A percentile compares a stretch with the other conserved stretches of the same genome.
Conservation (phyloP, 495 filamentous ascomycete genomes). For the Penicillium odoratum region DNA sequence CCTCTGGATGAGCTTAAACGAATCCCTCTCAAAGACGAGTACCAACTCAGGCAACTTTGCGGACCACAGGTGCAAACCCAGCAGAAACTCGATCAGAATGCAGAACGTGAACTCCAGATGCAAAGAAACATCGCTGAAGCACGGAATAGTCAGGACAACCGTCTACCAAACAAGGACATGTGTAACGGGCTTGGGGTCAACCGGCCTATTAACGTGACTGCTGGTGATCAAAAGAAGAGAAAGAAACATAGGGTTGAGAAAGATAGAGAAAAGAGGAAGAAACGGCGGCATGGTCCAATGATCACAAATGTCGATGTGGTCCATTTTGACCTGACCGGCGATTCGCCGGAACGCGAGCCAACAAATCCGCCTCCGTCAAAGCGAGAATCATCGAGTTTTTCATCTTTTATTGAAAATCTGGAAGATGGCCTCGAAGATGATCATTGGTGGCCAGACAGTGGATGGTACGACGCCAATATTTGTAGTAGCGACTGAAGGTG, state of each 20-base stretch:
- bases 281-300: neutral
- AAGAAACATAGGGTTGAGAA: neutral
- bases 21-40: slow-evolving; percentile 15
- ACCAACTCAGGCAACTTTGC: slow-evolving; percentile 30
- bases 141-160: slow-evolving; percentile 23
- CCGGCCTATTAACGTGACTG: neutral
- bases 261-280: slow-evolving; percentile 7
- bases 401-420: neutral
- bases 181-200: neutral
- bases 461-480: slow-evolving; percentile 34
- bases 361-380: neutral
- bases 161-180: neutral
- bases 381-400: neutral
- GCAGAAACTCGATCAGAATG: neutral
- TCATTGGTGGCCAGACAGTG: slow-evolving; percentile 48
- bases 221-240: slow-evolving; percentile 10
- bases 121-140: slow-evolving; percentile 11
- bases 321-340: neutral
- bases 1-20: neutral
- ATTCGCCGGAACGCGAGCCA: slow-evolving; percentile 4
- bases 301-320: slow-evolving; percentile 12
- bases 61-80: slow-evolving; percentile 10
- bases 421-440: slow-evolving; percentile 39
- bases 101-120: neutral
- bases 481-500: slow-evolving; percentile 4